These are phyloP conservation scores for Pelargonium fulgidum DNA, from an alignment of 441 rosid genomes.

Conservation along the genomic window DNA sequence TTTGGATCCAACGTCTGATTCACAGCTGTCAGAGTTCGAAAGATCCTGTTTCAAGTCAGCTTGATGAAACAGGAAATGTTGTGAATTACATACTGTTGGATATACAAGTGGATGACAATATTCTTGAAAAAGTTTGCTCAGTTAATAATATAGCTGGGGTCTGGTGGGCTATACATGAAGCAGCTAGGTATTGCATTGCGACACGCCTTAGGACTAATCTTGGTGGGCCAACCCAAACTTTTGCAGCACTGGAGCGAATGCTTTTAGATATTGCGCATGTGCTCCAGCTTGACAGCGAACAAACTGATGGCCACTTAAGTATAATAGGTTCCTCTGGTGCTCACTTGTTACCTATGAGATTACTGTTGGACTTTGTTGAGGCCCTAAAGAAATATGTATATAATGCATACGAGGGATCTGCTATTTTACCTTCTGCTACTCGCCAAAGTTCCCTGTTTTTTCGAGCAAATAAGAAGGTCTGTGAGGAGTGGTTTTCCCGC, in stretches of 20 bases:
- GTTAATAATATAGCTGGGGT: constrained; percentile 85
- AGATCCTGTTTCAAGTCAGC: constrained; percentile 42
- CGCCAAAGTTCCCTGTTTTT: constrained; percentile 84
- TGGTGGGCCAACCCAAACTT: constrained; percentile 98
- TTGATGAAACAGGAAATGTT: constrained; percentile 53
- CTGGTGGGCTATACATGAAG: constrained; percentile 99
- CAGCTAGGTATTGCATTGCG: constrained; percentile 83
- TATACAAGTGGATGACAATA: constrained; percentile 55
- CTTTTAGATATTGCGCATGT: constrained; percentile 86
- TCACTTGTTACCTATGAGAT: constrained; percentile 92
- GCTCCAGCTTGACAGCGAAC: constrained; percentile 74
- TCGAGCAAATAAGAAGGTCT: constrained; percentile 91
- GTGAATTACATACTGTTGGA: constrained; percentile 46
- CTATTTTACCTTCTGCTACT: constrained; percentile 61
- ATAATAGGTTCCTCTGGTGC: constrained; percentile 87
- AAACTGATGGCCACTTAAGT: constrained; percentile 73
- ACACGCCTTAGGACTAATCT: constrained; percentile 93
- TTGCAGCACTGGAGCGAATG: constrained; percentile 98
- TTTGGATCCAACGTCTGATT: constrained; percentile 84
- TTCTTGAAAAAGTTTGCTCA: constrained; percentile 65
- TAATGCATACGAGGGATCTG: constrained; percentile 95
- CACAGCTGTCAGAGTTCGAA: constrained; percentile 49
- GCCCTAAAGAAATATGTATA: constrained; percentile 90
- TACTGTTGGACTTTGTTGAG: constrained; percentile 91
- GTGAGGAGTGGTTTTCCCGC: constrained; percentile 99